These are phyloP conservation scores for Thalassiosira mediterranea DNA, from an alignment of 352 stramenopile genomes.

Conservation along the genomic window DNA sequence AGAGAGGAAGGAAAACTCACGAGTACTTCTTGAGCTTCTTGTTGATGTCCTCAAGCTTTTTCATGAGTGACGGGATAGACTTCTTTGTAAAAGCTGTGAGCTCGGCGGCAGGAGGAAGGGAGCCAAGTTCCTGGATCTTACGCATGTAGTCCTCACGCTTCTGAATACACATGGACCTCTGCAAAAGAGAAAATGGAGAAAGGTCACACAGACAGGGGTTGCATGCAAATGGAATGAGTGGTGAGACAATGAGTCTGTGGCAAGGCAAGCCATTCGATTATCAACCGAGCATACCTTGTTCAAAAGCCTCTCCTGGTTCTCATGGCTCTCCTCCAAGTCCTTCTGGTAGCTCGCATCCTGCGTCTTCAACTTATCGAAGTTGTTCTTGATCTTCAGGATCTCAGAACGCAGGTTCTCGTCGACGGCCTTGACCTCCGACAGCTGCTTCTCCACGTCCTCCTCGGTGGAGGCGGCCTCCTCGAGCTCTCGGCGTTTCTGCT, in stretches of 20 bases:
- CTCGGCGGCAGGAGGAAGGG: slow-evolving; percentile 90
- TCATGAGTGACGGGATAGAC: slow-evolving; percentile 91
- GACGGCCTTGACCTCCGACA: slow-evolving; percentile 60
- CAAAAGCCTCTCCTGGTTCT: slow-evolving; percentile 80
- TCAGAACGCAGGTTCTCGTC: slow-evolving; percentile 60
- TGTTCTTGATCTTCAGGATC: slow-evolving; percentile 58
- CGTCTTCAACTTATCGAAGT: slow-evolving; percentile 60
- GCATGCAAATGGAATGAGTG: slow-evolving; percentile 12
- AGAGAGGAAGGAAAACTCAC: too few species aligned
- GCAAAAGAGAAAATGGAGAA: neutral
- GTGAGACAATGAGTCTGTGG: slow-evolving; percentile 8
- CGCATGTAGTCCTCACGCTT: slow-evolving; percentile 92
- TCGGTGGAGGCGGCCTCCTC: slow-evolving; percentile 79
- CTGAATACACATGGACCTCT: slow-evolving; percentile 77
- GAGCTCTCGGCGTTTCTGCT: slow-evolving; percentile 85
- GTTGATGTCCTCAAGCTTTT: slow-evolving; percentile 92
- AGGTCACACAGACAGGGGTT: neutral
- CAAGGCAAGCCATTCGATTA: too few species aligned
- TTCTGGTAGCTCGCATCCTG: slow-evolving; percentile 61
- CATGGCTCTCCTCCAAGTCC: slow-evolving; percentile 73
- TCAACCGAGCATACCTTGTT: slow-evolving; percentile 69
- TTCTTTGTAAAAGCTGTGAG: slow-evolving; percentile 89
- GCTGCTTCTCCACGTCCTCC: slow-evolving; percentile 61
- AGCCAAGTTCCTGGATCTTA: slow-evolving; percentile 97
- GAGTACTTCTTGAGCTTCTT: slow-evolving; percentile 96